Evolutionary conservation across 2,329 filamentous ascomycete genomes (phyloP), one percentile per base, ranked within the genome.

Genomic region (Acarospora socialis): DNA sequence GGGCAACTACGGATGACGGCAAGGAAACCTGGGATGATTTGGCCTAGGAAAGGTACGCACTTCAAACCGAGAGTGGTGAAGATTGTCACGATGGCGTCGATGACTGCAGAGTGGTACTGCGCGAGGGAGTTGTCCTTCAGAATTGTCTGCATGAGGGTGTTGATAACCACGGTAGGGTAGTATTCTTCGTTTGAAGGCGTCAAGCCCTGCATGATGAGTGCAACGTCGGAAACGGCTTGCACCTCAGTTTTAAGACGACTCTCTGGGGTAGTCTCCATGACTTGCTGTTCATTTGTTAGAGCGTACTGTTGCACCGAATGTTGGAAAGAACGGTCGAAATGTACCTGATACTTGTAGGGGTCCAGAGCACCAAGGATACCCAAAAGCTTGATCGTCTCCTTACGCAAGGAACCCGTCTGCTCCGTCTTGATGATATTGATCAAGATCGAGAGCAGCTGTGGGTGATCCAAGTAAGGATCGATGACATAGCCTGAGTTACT

Each of bases 401-500:
- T 83, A 25, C 90, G 72, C 20, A 98, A 62, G 10, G 80, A 73
- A 1, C 83, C 83, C 33, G 84, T 77, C 40, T 86, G 82, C 55
- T 98, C 92, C 4, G 81, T 82, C 46, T 92, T 82, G 45, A 95
- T 90, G 44, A 98, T 93, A 43, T 80, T 82, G 51, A 94, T 87
- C 7, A 98, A 61, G 17, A 95, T 81, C 38, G 90, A 84, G 29
- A 98, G 73, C 6, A 98, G 70, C 50, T 94, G 79, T 0, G 92
- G 90, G 46, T 95, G 93, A 38, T 98, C 86, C 28, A 87, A 67
- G 47, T 98, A 98, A 1, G 92, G 92, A 34, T 86, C 76, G 38
- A 98, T 95, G 32, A 98, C 92, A 57, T 98, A 98, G 44, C 92
- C 90, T 8, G 86, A 90, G 55, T 93, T 95, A 49, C 84, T 92